Conservation (phyloP, 305 asterid genomes). For the Fraxinus sp. region DNA sequence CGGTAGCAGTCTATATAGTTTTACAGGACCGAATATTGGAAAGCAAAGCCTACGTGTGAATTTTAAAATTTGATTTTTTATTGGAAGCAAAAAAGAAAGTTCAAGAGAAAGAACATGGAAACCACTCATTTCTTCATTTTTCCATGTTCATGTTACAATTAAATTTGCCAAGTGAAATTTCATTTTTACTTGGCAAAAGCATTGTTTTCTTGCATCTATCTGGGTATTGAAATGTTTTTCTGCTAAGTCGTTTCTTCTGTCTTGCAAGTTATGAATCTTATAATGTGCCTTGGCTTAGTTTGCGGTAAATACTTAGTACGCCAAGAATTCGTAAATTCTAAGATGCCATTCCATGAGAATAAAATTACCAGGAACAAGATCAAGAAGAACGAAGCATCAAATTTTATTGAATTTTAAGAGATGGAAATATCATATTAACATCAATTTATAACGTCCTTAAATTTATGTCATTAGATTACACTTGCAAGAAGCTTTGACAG, state of each 20-base stretch:
- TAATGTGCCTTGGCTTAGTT: neutral
- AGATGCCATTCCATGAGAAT: neutral
- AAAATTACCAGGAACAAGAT: neutral
- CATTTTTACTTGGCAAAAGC: neutral
- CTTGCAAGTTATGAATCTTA: neutral
- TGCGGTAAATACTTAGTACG: neutral
- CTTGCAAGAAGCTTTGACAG: slow-evolving; percentile 31
- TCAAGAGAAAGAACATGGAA: neutral
- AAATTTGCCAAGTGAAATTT: neutral
- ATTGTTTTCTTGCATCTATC: neutral
- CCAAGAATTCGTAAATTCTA: neutral
- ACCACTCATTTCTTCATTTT: neutral
- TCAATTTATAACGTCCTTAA: slow-evolving; percentile 16
- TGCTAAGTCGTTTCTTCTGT: neutral
- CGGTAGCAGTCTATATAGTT: slow-evolving; percentile 24
- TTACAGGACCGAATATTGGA: neutral
- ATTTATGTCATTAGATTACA: slow-evolving; percentile 41
- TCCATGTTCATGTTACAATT: neutral
- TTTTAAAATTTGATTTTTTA: slow-evolving; percentile 8
- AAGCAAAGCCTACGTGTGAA: neutral
- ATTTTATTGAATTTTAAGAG: neutral
- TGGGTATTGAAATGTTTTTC: neutral
- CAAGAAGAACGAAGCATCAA: neutral
- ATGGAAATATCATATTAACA: neutral
- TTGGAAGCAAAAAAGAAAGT: neutral